Evolutionary conservation across 2,329 filamentous ascomycete species (phyloP).

Genomic region (Microcera coccophila): DNA sequence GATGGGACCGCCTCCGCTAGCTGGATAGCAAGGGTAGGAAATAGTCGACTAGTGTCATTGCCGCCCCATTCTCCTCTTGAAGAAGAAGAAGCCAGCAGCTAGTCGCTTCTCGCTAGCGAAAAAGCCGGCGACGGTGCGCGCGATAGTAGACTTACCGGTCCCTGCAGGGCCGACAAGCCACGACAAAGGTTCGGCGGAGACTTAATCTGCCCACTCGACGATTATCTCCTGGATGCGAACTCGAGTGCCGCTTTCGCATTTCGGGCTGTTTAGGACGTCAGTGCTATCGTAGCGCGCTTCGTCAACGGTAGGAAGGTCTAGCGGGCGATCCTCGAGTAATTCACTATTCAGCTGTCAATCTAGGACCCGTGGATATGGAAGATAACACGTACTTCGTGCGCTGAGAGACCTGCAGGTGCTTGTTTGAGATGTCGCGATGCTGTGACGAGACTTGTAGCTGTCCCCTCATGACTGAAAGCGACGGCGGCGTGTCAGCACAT

Average conservation of each 20-base stretch:
- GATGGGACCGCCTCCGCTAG: constrained; percentile 25
- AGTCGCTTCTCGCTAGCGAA: constrained; percentile 4
- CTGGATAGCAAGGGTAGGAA: constrained; percentile 38
- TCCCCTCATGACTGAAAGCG: too few relatives aligned
- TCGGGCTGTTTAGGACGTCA: not conserved
- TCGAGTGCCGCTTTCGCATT: not conserved
- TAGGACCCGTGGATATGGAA: too few relatives aligned
- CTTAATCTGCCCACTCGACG: not conserved
- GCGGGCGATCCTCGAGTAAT: too few relatives aligned
- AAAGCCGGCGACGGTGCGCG: constrained; percentile 4
- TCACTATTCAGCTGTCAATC: too few relatives aligned
- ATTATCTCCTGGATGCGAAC: not conserved
- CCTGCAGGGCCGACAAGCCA: constrained; percentile 13
- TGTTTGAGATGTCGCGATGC: too few relatives aligned
- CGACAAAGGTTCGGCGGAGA: not conserved
- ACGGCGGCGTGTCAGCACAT: too few relatives aligned
- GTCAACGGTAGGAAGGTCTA: not conserved
- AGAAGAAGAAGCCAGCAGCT: constrained; percentile 42
- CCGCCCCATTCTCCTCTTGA: constrained; percentile 35
- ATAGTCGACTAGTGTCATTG: constrained; percentile 32
- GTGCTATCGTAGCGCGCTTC: constrained; percentile 1
- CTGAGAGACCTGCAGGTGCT: too few relatives aligned
- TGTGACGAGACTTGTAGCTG: too few relatives aligned
- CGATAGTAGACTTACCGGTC: constrained; percentile 20
- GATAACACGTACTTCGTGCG: too few relatives aligned